These are phyloP conservation scores for Penicillium coprophilum DNA, from an alignment of 495 filamentous ascomycete species.

Conservation along the genomic window DNA sequence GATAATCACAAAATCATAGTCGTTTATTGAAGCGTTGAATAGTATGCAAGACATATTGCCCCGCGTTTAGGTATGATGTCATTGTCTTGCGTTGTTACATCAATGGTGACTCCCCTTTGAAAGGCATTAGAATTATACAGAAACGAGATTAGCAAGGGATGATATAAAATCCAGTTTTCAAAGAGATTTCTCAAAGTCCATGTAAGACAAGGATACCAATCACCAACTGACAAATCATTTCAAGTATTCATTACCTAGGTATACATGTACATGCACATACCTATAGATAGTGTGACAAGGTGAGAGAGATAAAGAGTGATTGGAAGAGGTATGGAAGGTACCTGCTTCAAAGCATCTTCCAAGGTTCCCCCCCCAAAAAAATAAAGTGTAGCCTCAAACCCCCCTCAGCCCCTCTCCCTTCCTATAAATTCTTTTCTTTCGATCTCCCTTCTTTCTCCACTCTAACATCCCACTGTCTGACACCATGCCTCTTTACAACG, in stretches of 20 bases:
- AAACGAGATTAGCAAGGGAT: background rate
- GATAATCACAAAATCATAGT: conserved; percentile 1
- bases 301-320: background rate
- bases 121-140: background rate
- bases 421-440: conserved; percentile 11
- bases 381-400: conserved; percentile 2
- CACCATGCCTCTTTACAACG: conserved; percentile 73
- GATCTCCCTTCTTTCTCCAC: background rate
- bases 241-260: no score
- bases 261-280: no score
- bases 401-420: conserved; percentile 14
- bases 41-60: conserved; percentile 17
- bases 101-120: conserved; percentile 2
- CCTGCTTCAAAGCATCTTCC: conserved; percentile 7
- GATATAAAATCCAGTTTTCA: background rate
- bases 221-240: no score
- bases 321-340: no score
- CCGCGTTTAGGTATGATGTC: conserved; percentile 27
- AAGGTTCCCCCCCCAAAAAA: conserved; percentile 18
- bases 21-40: background rate
- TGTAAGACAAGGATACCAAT: conserved; percentile 1
- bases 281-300: background rate
- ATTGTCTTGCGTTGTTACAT: conserved; percentile 28
- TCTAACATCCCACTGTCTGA: background rate
- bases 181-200: background rate